phyloP scores from a whole-genome alignment of 192 early-diverging fungal genomes.

The Kickxella alabastrina region DNA sequence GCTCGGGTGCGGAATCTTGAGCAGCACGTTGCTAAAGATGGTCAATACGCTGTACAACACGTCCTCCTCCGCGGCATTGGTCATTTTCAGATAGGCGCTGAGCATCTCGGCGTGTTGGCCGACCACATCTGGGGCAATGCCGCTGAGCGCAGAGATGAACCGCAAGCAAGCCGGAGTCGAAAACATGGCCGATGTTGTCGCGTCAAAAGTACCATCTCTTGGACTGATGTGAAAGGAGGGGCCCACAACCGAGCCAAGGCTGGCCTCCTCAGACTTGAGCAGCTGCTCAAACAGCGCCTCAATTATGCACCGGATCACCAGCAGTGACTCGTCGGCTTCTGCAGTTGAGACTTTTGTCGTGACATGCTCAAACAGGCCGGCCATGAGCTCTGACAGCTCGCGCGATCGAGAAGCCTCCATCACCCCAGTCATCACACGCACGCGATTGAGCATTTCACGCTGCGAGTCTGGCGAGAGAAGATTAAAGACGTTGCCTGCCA shows the following conservation, averaged over 20 bases:
- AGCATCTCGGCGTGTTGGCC: constrained; percentile 51
- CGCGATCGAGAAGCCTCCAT: constrained; percentile 22
- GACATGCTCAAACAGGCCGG: constrained; percentile 31
- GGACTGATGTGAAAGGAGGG: too few species aligned
- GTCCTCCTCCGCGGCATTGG: constrained; percentile 48
- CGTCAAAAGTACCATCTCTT: neutral
- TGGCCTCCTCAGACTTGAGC: constrained; percentile 60
- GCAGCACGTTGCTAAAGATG: constrained; percentile 53
- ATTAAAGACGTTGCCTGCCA: constrained; percentile 36
- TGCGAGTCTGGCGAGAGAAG: constrained; percentile 38
- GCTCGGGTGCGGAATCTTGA: constrained; percentile 51
- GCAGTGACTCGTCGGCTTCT: constrained; percentile 53
- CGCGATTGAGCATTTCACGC: constrained; percentile 38
- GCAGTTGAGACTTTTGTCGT: constrained; percentile 29
- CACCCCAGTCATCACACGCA: constrained; percentile 48
- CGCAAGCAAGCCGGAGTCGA: constrained; percentile 41
- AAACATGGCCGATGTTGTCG: neutral
- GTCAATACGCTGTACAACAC: constrained; percentile 51
- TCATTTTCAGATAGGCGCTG: constrained; percentile 55
- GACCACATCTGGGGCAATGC: constrained; percentile 55
- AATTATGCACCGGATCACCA: constrained; percentile 62
- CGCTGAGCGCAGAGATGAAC: constrained; percentile 53
- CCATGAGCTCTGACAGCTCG: constrained; percentile 34
- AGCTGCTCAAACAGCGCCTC: constrained; percentile 74
- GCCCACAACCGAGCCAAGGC: constrained; percentile 9